These are phyloP conservation scores for Pecoramyces ruminantium DNA, from an alignment of 192 early-diverging fungal species.

Conservation along the genomic window DNA sequence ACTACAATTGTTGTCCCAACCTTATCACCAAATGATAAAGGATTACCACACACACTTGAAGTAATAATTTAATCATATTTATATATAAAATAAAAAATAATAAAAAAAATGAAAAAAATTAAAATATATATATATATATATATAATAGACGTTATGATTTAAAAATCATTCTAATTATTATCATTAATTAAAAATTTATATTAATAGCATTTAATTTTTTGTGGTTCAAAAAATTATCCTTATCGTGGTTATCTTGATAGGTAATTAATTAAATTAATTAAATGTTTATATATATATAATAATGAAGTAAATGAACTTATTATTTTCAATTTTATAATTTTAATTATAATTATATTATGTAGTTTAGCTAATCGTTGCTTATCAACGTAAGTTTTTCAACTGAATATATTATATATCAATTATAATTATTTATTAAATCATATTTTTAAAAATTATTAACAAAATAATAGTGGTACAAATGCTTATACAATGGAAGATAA, in stretches of 20 bases:
- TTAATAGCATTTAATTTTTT: slow-evolving; percentile 52
- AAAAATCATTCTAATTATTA: too few relatives aligned
- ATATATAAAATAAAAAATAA: too few relatives aligned
- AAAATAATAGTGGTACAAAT: not conserved
- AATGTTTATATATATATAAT: too few relatives aligned
- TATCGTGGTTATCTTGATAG: slow-evolving; percentile 56
- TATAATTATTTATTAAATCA: too few relatives aligned
- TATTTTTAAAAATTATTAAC: too few relatives aligned
- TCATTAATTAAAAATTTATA: too few relatives aligned
- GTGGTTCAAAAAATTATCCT: slow-evolving; percentile 49
- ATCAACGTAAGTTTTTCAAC: slow-evolving; percentile 19
- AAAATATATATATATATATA: too few relatives aligned
- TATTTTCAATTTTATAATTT: not conserved
- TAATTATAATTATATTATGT: not conserved
- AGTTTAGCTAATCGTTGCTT: slow-evolving; percentile 48
- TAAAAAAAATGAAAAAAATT: too few relatives aligned
- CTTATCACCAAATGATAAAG: slow-evolving; percentile 35
- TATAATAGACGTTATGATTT: too few relatives aligned
- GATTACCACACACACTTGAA: slow-evolving; percentile 72
- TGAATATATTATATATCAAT: too few relatives aligned
- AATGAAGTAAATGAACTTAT: too few relatives aligned
- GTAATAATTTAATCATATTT: not conserved
- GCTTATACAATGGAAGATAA: slow-evolving; percentile 32
- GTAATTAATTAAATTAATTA: not conserved
- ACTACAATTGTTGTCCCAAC: slow-evolving; percentile 66